Conservation (phyloP, 2,329 filamentous ascomycete genomes). For the Mycogone perniciosa region DNA sequence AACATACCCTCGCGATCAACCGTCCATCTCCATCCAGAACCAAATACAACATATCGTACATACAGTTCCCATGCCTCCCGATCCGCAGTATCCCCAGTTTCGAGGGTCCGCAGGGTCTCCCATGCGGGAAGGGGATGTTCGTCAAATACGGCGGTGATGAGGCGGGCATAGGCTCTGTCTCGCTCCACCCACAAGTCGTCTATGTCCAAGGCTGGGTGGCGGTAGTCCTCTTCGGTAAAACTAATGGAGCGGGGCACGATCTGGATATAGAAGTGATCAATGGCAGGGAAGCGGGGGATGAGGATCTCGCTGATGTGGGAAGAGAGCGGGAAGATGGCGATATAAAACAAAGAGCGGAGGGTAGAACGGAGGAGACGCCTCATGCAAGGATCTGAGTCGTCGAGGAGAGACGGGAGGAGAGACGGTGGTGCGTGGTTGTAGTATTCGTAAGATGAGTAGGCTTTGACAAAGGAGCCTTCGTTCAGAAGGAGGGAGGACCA, state of each 20-base stretch:
- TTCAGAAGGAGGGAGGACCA: conserved; percentile 65
- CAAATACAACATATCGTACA: conserved; percentile 33
- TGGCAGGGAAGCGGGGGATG: conserved; percentile 39
- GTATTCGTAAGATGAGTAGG: conserved; percentile 66
- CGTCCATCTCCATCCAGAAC: conserved; percentile 34
- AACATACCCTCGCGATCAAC: conserved; percentile 41
- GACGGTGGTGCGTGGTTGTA: conserved; percentile 59
- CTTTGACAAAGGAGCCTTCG: conserved; percentile 67
- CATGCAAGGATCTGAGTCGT: conserved; percentile 34
- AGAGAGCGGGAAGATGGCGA: conserved; percentile 61
- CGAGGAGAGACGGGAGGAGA: conserved; percentile 48
- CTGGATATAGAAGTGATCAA: conserved; percentile 51
- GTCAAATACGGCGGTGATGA: conserved; percentile 36
- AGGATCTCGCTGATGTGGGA: conserved; percentile 50
- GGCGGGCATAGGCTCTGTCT: conserved; percentile 41
- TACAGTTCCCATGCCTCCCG: conserved; percentile 41
- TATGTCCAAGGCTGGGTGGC: conserved; percentile 34
- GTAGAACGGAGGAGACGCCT: conserved; percentile 27
- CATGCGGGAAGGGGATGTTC: conserved; percentile 26
- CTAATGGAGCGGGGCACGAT: conserved; percentile 33
- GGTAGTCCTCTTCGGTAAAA: conserved; percentile 29
- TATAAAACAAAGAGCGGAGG: conserved; percentile 49
- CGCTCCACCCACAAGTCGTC: conserved; percentile 49
- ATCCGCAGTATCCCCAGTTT: conserved; percentile 43
- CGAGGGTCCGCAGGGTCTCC: conserved; percentile 39